A percentile compares a stretch with the other conserved stretches of the same genome.
Conservation (phyloP, 768 basidiomycete species). For the Obba rivulosa region DNA sequence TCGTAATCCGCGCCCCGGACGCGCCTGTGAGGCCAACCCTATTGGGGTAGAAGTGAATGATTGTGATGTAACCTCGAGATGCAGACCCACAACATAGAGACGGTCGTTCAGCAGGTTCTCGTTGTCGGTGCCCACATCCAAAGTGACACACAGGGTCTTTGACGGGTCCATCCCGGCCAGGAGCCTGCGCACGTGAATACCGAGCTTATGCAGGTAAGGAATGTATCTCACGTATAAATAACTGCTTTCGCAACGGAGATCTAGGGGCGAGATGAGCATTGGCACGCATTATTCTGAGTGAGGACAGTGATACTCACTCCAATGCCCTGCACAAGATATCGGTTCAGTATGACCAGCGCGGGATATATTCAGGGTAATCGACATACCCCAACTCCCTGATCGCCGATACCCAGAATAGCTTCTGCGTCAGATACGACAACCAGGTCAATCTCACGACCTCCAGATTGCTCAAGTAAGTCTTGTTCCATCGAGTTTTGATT, state of each 20-base stretch:
- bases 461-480: constrained; percentile 65
- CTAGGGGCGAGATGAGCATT: constrained; percentile 25
- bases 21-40: constrained; percentile 75
- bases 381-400: constrained; percentile 66
- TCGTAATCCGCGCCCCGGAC: constrained; percentile 72
- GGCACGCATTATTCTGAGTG: neutral
- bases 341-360: neutral
- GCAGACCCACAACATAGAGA: constrained; percentile 55
- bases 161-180: constrained; percentile 63
- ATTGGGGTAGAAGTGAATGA: neutral
- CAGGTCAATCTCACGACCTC: constrained; percentile 62
- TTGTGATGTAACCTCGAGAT: neutral
- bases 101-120: constrained; percentile 53
- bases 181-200: constrained; percentile 32
- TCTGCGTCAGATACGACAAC: constrained; percentile 84
- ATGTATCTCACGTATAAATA: constrained; percentile 56
- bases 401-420: constrained; percentile 76
- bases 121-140: constrained; percentile 80
- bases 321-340: constrained; percentile 25
- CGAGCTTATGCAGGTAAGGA: neutral
- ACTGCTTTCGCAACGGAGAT: constrained; percentile 75
- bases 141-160: constrained; percentile 50
- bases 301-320: constrained; percentile 22
- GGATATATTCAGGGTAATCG: neutral
- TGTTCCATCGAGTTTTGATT: constrained; percentile 66